Evolutionary conservation across 305 asterid species (phyloP).

Genomic region (Fraxinus baroniana): DNA sequence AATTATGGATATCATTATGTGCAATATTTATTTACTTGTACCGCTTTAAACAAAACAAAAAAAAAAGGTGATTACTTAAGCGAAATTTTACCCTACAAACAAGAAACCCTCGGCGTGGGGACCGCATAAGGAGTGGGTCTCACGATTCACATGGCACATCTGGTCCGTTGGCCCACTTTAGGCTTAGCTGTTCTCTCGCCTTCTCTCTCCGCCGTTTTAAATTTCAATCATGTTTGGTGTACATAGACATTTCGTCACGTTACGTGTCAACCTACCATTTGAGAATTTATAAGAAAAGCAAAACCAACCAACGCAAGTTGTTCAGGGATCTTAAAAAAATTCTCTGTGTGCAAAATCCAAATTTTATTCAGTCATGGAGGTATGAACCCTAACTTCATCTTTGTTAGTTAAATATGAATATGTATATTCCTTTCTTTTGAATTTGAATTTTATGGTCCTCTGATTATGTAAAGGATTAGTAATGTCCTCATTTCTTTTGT

Average conservation of each 20-base stretch:
- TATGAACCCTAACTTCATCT: slow-evolving; percentile 7
- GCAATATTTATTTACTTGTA: too few relatives aligned
- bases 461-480: background rate
- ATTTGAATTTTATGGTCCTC: background rate
- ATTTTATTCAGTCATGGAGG: slow-evolving; percentile 29
- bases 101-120: background rate
- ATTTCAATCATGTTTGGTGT: slow-evolving; percentile 1
- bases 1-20: too few relatives aligned
- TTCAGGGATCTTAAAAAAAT: background rate
- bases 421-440: background rate
- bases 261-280: too few relatives aligned
- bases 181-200: slow-evolving; percentile 13
- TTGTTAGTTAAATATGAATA: background rate
- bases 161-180: slow-evolving; percentile 20
- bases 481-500: background rate
- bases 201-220: slow-evolving; percentile 22
- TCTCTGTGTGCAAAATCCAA: background rate
- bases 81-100: background rate
- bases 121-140: background rate
- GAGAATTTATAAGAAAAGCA: background rate
- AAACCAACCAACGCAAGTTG: background rate
- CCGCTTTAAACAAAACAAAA: too few relatives aligned
- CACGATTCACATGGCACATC: slow-evolving; percentile 28
- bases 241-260: too few relatives aligned
- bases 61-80: too few relatives aligned